Conservation (phyloP, 208 protist species). For the Leishmania braziliensis region DNA sequence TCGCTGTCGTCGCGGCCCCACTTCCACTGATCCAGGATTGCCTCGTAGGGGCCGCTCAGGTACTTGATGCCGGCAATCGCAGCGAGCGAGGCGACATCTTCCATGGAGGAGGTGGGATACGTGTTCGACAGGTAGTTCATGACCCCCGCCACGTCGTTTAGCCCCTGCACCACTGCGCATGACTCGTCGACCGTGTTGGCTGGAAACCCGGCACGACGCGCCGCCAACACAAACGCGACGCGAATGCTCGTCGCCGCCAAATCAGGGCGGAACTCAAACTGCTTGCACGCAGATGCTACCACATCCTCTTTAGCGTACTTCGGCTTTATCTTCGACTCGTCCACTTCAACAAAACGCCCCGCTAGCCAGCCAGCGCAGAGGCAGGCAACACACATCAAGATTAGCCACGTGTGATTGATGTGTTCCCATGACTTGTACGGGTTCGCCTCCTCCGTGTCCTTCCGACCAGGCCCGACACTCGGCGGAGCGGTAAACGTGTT, state of each 20-base stretch:
- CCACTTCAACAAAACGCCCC: slow-evolving; percentile 71
- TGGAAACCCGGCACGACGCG: slow-evolving; percentile 67
- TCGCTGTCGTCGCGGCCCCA: slow-evolving; percentile 89
- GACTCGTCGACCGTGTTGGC: slow-evolving; percentile 76
- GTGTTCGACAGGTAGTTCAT: slow-evolving; percentile 62
- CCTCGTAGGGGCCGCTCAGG: slow-evolving; percentile 63
- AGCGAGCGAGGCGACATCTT: slow-evolving; percentile 70
- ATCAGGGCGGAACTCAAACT: slow-evolving; percentile 85
- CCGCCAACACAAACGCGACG: slow-evolving; percentile 81
- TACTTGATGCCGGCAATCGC: slow-evolving; percentile 78
- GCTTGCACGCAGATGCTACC: slow-evolving; percentile 53
- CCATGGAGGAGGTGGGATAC: slow-evolving; percentile 52
- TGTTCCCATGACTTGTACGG: slow-evolving; percentile 90
- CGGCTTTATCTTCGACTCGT: slow-evolving; percentile 74
- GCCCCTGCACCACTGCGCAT: slow-evolving; percentile 67
- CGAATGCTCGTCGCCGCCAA: slow-evolving; percentile 77
- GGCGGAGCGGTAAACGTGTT: slow-evolving; percentile 50
- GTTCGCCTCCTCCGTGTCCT: slow-evolving; percentile 59
- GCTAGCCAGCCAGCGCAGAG: slow-evolving; percentile 68
- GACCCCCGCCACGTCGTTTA: slow-evolving; percentile 76
- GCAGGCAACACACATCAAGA: slow-evolving; percentile 82
- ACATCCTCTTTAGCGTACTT: slow-evolving; percentile 62
- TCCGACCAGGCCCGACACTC: slow-evolving; percentile 51
- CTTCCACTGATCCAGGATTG: slow-evolving; percentile 55
- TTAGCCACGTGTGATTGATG: slow-evolving; percentile 82